Percentiles rank a stretch among this genome's conserved stretches.
phyloP scores from a whole-genome alignment of 345 rosid species.

The Gossypium ekmanianum region DNA sequence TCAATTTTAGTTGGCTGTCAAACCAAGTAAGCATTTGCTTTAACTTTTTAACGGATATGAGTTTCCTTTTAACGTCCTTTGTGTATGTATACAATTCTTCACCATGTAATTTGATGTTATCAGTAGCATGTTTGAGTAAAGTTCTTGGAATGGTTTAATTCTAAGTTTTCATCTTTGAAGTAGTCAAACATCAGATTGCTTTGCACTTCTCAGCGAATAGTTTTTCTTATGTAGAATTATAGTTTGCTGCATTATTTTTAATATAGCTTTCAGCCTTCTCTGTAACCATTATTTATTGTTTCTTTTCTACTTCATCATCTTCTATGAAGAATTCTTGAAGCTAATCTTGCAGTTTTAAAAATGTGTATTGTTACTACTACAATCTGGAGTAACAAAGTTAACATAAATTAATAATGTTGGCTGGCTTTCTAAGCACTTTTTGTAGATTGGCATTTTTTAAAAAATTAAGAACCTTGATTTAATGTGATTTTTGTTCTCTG shows the following conservation, averaged over 20 bases:
- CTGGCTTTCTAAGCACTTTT: not conserved
- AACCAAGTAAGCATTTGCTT: not conserved
- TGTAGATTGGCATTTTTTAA: not conserved
- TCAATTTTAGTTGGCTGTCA: not conserved
- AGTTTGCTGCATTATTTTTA: not conserved
- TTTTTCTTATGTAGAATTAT: not conserved
- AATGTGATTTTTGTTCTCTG: not conserved
- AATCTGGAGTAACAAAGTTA: not conserved
- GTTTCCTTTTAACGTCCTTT: not conserved
- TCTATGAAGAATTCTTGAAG: not conserved
- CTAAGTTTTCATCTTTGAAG: not conserved
- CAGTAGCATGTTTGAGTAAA: not conserved
- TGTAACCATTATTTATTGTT: not conserved
- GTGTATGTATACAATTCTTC: not conserved
- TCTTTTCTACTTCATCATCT: not conserved
- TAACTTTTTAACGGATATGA: not conserved
- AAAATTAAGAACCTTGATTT: not conserved
- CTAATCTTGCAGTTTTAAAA: not conserved
- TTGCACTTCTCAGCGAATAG: not conserved
- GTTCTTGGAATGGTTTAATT: not conserved
- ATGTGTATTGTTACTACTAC: not conserved
- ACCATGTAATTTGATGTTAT: not conserved
- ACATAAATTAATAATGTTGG: not conserved
- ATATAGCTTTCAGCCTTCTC: not conserved
- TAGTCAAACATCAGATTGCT: not conserved